Evolutionary conservation across 1,284 basidiomycete species (phyloP).

Genomic region (Fomitiporia mediterranea): DNA sequence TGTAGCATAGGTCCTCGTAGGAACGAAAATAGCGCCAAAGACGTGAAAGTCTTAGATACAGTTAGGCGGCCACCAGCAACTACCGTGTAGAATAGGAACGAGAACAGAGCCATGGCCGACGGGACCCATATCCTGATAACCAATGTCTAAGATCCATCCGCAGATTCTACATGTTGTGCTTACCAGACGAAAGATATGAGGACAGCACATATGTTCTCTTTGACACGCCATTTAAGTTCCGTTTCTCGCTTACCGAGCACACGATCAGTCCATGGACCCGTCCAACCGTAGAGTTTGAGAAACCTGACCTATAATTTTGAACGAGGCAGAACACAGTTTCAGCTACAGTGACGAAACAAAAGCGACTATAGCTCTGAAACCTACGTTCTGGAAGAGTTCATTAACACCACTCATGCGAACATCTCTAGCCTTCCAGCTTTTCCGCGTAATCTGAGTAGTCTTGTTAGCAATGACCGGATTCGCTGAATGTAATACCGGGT

Average conservation of each 20-base stretch:
- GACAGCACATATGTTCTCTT: slow-evolving; percentile 54
- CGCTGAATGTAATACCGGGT: slow-evolving; percentile 32
- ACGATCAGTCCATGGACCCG: slow-evolving; percentile 50
- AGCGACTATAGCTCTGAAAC: not conserved
- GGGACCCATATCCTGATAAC: slow-evolving; percentile 60
- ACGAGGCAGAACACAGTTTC: slow-evolving; percentile 30
- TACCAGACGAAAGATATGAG: slow-evolving; percentile 62
- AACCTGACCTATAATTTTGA: slow-evolving; percentile 48
- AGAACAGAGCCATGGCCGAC: slow-evolving; percentile 57
- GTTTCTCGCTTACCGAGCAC: slow-evolving; percentile 47
- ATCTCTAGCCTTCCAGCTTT: slow-evolving; percentile 69
- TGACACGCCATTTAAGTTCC: slow-evolving; percentile 61
- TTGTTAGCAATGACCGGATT: slow-evolving; percentile 5
- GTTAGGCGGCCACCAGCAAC: slow-evolving; percentile 54
- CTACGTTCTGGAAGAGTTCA: slow-evolving; percentile 64
- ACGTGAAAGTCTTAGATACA: slow-evolving; percentile 66
- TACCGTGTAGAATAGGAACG: slow-evolving; percentile 63
- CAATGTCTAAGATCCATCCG: slow-evolving; percentile 1
- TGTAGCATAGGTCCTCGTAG: slow-evolving; percentile 62
- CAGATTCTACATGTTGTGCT: slow-evolving; percentile 11
- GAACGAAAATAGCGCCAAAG: slow-evolving; percentile 59
- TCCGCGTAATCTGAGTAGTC: slow-evolving; percentile 48
- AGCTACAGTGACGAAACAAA: slow-evolving; percentile 38
- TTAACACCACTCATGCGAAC: slow-evolving; percentile 72
- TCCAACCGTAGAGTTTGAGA: slow-evolving; percentile 71